phyloP scores from a whole-genome alignment of 225 moss, liverwort and hornwort genomes.

The Sphagnum contortum region DNA sequence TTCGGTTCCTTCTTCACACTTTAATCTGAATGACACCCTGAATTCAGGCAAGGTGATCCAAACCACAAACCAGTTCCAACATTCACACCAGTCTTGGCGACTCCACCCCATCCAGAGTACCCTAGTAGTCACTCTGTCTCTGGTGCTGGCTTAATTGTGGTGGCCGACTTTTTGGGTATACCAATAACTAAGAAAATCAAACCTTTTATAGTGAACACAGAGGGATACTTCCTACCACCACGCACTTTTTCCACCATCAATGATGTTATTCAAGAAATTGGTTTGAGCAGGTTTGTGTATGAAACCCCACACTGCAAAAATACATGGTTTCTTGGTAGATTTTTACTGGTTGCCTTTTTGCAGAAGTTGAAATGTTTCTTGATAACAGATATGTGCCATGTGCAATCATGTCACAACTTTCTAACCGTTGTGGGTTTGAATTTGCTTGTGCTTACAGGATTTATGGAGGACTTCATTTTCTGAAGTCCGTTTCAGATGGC shows the following conservation, averaged over 20 bases:
- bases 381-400: background rate
- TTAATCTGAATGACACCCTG: too few species aligned
- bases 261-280: constrained; percentile 27
- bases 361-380: background rate
- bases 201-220: constrained; percentile 38
- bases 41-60: constrained; percentile 57
- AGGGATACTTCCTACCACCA: constrained; percentile 45
- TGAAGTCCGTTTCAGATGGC: constrained; percentile 27
- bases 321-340: background rate
- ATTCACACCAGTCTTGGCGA: constrained; percentile 32
- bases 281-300: constrained; percentile 49
- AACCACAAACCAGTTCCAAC: constrained; percentile 28
- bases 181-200: constrained; percentile 13
- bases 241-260: constrained; percentile 36
- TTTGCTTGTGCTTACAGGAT: constrained; percentile 25
- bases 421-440: too few species aligned
- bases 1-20: too few species aligned
- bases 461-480: constrained; percentile 72
- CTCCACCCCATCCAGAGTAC: constrained; percentile 71
- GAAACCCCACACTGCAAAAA: too few species aligned
- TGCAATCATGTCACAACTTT: background rate
- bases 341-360: background rate
- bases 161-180: too few species aligned
- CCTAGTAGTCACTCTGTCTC: constrained; percentile 67
- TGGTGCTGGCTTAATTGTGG: constrained; percentile 34